Evolutionary conservation across 2,329 filamentous ascomycete genomes (phyloP).

Genomic region (Cercospora zeina): DNA sequence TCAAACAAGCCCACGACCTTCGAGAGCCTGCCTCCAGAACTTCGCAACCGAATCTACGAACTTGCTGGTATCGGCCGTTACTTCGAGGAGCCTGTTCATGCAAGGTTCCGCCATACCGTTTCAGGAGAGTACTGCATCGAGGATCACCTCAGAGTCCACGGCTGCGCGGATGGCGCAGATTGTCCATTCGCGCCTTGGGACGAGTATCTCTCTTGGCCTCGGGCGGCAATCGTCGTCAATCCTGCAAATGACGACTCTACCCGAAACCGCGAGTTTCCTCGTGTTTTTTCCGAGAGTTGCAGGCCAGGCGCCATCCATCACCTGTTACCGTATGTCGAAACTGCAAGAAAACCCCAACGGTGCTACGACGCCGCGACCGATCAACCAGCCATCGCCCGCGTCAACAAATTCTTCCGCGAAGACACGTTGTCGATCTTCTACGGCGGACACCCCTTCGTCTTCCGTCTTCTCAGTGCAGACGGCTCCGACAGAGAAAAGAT

Average conservation of each 20-base stretch:
- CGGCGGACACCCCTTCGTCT: conserved; percentile 11
- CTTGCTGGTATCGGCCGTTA: neutral
- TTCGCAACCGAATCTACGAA: conserved; percentile 3
- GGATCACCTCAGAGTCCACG: neutral
- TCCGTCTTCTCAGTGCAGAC: neutral
- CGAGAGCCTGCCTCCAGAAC: neutral
- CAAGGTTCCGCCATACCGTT: neutral
- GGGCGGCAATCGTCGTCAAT: conserved; percentile 1
- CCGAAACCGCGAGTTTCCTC: neutral
- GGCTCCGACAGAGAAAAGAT: neutral
- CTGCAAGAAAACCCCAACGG: neutral
- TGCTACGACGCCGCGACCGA: conserved; percentile 1
- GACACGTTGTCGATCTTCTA: conserved; percentile 25
- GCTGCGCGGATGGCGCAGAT: neutral
- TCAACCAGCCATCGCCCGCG: conserved; percentile 12
- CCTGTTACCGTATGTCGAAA: no score
- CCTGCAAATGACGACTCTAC: neutral
- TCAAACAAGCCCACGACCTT: neutral
- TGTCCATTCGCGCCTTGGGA: conserved; percentile 1
- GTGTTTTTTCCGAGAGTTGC: no score
- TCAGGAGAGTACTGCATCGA: neutral
- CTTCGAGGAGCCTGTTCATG: neutral
- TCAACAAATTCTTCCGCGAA: conserved; percentile 15
- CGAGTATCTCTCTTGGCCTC: neutral
- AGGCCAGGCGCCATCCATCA: no score